phyloP scores from a whole-genome alignment of 352 stramenopile species.

The Phytopythium helicoides region DNA sequence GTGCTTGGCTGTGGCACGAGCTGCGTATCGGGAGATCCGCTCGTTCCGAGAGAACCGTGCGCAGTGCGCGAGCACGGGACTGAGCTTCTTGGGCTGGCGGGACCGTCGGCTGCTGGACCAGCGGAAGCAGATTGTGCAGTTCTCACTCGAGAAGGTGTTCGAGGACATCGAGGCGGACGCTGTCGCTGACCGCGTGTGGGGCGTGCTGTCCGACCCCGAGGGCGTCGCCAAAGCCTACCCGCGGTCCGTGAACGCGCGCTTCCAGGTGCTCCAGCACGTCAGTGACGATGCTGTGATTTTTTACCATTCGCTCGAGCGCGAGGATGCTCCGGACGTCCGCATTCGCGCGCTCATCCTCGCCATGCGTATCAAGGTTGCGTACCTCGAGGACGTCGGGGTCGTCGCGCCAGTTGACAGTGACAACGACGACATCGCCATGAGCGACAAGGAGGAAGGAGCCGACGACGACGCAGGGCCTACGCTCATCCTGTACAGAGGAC shows the following conservation, averaged over 20 bases:
- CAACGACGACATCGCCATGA: too few species aligned
- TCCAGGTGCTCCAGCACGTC: conserved; percentile 62
- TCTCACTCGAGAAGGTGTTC: conserved; percentile 68
- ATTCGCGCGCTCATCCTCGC: conserved; percentile 62
- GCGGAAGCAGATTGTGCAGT: conserved; percentile 50
- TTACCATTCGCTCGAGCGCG: conserved; percentile 67
- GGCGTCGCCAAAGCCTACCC: conserved; percentile 50
- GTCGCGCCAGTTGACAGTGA: background rate
- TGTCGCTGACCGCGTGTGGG: conserved; percentile 43
- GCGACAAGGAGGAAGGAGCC: background rate
- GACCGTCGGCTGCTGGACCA: conserved; percentile 49
- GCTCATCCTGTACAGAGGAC: conserved; percentile 49
- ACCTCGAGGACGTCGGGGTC: conserved; percentile 32
- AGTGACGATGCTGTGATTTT: conserved; percentile 59
- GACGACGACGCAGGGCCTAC: background rate
- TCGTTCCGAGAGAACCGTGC: conserved; percentile 46
- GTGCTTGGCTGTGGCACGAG: conserved; percentile 41
- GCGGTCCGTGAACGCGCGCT: conserved; percentile 46
- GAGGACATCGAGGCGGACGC: conserved; percentile 25
- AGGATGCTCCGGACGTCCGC: conserved; percentile 36
- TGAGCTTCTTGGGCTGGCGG: conserved; percentile 63
- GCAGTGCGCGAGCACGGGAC: conserved; percentile 46
- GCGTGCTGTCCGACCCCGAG: conserved; percentile 45
- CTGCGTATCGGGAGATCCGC: conserved; percentile 45
- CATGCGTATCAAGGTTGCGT: conserved; percentile 33